phyloP scores from a whole-genome alignment of 208 protist species.

The Leishmania aethiopica region DNA sequence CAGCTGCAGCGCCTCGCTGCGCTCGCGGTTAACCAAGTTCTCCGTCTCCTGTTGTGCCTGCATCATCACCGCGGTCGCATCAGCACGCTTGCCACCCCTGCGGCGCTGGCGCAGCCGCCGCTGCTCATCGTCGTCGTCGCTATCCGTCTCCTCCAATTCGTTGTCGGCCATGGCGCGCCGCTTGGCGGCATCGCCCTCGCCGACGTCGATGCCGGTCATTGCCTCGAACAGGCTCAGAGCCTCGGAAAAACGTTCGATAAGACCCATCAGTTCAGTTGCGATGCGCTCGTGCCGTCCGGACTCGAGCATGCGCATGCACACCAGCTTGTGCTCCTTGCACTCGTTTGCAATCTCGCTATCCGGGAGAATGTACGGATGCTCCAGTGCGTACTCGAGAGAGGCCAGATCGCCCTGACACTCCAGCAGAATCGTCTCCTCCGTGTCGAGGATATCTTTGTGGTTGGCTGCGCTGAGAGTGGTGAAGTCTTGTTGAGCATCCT shows the following conservation, averaged over 20 bases:
- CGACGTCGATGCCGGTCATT: conserved; percentile 85
- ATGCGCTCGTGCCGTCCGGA: conserved; percentile 71
- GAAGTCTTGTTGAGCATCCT: conserved; percentile 38
- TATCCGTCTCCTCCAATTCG: conserved; percentile 56
- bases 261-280: conserved; percentile 73
- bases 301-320: conserved; percentile 85
- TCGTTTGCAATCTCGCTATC: conserved; percentile 81
- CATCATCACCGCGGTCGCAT: conserved; percentile 55
- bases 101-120: conserved; percentile 47
- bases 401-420: conserved; percentile 85
- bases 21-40: conserved; percentile 74
- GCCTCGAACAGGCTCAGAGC: conserved; percentile 82
- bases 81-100: conserved; percentile 16
- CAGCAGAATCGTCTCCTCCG: conserved; percentile 76
- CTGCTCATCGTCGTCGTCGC: conserved; percentile 82
- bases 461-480: conserved; percentile 35
- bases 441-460: conserved; percentile 66
- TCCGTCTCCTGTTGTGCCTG: conserved; percentile 81
- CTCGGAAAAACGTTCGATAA: conserved; percentile 86
- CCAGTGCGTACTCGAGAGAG: conserved; percentile 87
- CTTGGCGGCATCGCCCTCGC: conserved; percentile 72
- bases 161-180: conserved; percentile 55
- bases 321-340: conserved; percentile 83
- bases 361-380: conserved; percentile 82
- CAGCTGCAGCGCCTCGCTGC: conserved; percentile 56